Conservation (phyloP, 2,329 filamentous ascomycete genomes). For the Colletotrichum tropicale region DNA sequence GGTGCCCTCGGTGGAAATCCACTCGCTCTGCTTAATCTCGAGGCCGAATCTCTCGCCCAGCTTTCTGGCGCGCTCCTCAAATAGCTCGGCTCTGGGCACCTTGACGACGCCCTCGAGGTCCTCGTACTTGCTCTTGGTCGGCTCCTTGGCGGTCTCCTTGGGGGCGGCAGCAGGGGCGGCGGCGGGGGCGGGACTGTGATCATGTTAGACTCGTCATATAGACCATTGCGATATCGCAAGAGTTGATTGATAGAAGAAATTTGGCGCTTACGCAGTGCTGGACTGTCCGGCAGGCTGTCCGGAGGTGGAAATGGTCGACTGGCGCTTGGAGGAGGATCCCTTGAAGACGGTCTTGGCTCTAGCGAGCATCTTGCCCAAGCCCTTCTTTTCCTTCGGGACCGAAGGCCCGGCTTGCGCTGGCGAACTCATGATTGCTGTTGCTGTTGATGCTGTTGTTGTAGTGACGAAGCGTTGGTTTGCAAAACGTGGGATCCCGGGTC, state of each 20-base stretch:
- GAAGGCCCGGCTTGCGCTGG: slow-evolving; percentile 41
- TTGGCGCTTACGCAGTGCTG: neutral
- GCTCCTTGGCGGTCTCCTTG: slow-evolving; percentile 14
- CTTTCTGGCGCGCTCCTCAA: slow-evolving; percentile 61
- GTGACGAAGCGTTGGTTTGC: neutral
- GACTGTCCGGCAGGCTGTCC: slow-evolving; percentile 3
- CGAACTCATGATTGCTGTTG: slow-evolving; percentile 43
- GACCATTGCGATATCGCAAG: neutral
- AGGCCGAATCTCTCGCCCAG: slow-evolving; percentile 60
- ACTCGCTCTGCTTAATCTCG: slow-evolving; percentile 58
- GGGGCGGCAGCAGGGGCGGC: slow-evolving; percentile 1
- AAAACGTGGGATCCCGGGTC: neutral
- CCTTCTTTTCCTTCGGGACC: slow-evolving; percentile 46
- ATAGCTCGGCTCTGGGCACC: slow-evolving; percentile 54
- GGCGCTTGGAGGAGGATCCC: slow-evolving; percentile 34
- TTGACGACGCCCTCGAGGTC: slow-evolving; percentile 32
- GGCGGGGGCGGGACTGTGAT: neutral
- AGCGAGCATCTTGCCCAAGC: slow-evolving; percentile 51
- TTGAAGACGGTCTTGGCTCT: slow-evolving; percentile 56
- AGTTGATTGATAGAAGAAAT: neutral
- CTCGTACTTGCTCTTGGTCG: slow-evolving; percentile 20
- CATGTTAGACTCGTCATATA: neutral
- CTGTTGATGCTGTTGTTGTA: neutral
- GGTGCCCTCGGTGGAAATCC: slow-evolving; percentile 57
- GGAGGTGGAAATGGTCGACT: slow-evolving; percentile 8